Conservation (phyloP, 768 basidiomycete genomes). For the Lentinula raphanica region DNA sequence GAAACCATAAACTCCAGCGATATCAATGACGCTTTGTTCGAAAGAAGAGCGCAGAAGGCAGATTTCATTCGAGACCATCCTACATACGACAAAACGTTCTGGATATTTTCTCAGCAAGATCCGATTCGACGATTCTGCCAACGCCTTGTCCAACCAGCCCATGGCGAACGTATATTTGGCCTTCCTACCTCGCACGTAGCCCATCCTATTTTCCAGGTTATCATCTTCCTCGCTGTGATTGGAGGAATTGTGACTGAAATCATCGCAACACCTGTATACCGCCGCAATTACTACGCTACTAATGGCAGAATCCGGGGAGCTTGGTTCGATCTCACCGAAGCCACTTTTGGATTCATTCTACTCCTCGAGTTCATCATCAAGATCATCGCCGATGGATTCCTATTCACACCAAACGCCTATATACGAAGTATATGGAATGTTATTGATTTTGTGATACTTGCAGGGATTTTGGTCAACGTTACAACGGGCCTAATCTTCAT, state of each 20-base stretch:
- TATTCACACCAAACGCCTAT: constrained; percentile 90
- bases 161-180: constrained; percentile 88
- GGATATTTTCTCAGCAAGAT: constrained; percentile 82
- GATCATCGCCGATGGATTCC: constrained; percentile 85
- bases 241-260: constrained; percentile 82
- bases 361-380: constrained; percentile 86
- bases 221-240: constrained; percentile 71
- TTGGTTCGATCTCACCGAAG: constrained; percentile 88
- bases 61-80: constrained; percentile 90
- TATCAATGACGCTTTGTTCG: constrained; percentile 56
- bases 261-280: constrained; percentile 80
- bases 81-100: constrained; percentile 84
- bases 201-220: constrained; percentile 67
- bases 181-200: constrained; percentile 55
- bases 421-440: constrained; percentile 89
- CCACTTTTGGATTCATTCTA: constrained; percentile 62
- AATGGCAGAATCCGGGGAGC: constrained; percentile 60
- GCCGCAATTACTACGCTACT: constrained; percentile 58
- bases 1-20: constrained; percentile 46
- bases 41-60: constrained; percentile 70
- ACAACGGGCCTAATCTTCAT: constrained; percentile 67
- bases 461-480: constrained; percentile 70
- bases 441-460: constrained; percentile 82
- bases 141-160: constrained; percentile 73
- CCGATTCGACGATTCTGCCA: constrained; percentile 72